phyloP scores from a whole-genome alignment of 2,329 filamentous ascomycete species.

The Biscogniauxia mediterranea region DNA sequence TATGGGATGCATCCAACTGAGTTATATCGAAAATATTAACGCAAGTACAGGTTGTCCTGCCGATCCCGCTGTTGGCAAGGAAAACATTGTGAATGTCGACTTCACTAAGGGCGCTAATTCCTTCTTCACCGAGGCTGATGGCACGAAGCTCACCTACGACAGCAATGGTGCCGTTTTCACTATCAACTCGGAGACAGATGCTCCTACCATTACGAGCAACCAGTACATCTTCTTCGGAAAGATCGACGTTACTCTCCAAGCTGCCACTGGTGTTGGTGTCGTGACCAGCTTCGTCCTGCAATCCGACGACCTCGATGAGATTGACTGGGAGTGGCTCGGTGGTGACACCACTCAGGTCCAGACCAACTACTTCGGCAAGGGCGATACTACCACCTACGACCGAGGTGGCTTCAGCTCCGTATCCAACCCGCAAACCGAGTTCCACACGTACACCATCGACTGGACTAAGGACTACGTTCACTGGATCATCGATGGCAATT shows the following conservation, averaged over 20 bases:
- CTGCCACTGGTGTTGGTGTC: slow-evolving; percentile 77
- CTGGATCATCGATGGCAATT: slow-evolving; percentile 63
- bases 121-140: slow-evolving; percentile 45
- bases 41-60: slow-evolving; percentile 59
- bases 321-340: slow-evolving; percentile 96
- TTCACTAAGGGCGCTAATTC: slow-evolving; percentile 72
- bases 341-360: slow-evolving; percentile 73
- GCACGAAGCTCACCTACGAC: slow-evolving; percentile 49
- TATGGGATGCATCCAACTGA: neutral
- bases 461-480: slow-evolving; percentile 64
- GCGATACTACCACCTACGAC: slow-evolving; percentile 66
- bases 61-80: slow-evolving; percentile 71
- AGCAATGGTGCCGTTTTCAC: slow-evolving; percentile 54
- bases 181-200: slow-evolving; percentile 66
- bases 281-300: slow-evolving; percentile 88
- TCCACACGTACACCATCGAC: slow-evolving; percentile 66
- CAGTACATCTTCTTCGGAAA: slow-evolving; percentile 98
- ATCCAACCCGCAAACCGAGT: slow-evolving; percentile 48
- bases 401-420: slow-evolving; percentile 64
- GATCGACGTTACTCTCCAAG: slow-evolving; percentile 75
- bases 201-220: slow-evolving; percentile 69
- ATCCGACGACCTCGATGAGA: slow-evolving; percentile 89
- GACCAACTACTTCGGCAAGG: slow-evolving; percentile 80
- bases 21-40: slow-evolving; percentile 19
- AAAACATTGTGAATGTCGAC: slow-evolving; percentile 57